A percentile compares a stretch with the other conserved stretches of the same genome.
phyloP scores from a whole-genome alignment of 306 rosid genomes.

The Delonix regia region DNA sequence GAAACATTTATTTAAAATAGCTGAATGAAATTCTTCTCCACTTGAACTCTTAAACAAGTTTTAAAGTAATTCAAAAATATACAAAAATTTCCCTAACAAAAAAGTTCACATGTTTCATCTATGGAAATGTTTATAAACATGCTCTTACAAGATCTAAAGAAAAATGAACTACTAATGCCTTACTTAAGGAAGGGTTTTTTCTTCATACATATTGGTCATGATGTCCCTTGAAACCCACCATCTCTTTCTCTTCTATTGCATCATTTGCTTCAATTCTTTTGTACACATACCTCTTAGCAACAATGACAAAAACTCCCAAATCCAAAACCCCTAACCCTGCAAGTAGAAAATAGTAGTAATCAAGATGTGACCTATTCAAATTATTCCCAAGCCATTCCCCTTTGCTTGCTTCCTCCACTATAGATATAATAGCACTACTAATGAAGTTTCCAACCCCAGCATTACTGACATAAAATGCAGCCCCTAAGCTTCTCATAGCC shows the following conservation, averaged over 20 bases:
- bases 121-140: too few species aligned
- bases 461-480: background rate
- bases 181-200: too few species aligned
- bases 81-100: too few species aligned
- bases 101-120: too few species aligned
- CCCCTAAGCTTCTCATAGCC: slow-evolving; percentile 18
- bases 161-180: too few species aligned
- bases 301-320: slow-evolving; percentile 37
- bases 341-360: slow-evolving; percentile 48
- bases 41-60: too few species aligned
- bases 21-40: too few species aligned
- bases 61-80: too few species aligned
- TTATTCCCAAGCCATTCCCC: slow-evolving; percentile 48
- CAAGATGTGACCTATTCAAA: slow-evolving; percentile 47
- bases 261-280: background rate
- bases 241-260: background rate
- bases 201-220: background rate
- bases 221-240: background rate
- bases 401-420: slow-evolving; percentile 30
- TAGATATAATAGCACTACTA: background rate
- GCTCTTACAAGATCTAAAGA: too few species aligned
- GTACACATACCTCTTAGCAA: slow-evolving; percentile 38
- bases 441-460: background rate
- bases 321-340: slow-evolving; percentile 43
- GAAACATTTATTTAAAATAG: too few species aligned